Conservation (phyloP, 495 filamentous ascomycete species). For the Trichoderma orchidacearum region DNA sequence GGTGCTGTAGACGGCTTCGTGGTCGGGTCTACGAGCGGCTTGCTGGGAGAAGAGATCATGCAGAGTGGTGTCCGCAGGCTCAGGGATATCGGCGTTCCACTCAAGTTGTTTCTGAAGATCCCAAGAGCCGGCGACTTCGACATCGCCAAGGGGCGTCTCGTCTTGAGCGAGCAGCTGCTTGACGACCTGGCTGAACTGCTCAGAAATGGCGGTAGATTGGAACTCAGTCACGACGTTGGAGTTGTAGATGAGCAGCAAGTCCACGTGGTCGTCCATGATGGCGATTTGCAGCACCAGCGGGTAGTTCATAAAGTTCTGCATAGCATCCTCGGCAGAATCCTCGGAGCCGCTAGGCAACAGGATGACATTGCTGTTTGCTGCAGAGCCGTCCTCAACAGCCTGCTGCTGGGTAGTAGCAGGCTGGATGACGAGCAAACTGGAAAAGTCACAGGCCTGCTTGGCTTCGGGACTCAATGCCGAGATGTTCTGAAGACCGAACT, state of each 20-base stretch:
- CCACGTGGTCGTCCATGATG: slow-evolving; percentile 1
- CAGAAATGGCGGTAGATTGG: slow-evolving; percentile 7
- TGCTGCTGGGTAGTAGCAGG: not conserved
- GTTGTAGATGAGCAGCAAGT: slow-evolving; percentile 7
- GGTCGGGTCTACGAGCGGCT: not conserved
- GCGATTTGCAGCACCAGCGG: slow-evolving; percentile 10
- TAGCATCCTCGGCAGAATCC: not conserved
- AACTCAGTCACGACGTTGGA: slow-evolving; percentile 3
- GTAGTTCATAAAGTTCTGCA: slow-evolving; percentile 7
- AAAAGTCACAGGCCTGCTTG: slow-evolving; percentile 21
- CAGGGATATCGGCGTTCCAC: slow-evolving; percentile 6
- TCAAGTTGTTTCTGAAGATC: slow-evolving; percentile 5
- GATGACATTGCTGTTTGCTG: not conserved
- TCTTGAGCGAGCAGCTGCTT: not conserved
- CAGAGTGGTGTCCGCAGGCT: not conserved
- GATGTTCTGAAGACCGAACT: slow-evolving; percentile 31
- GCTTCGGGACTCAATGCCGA: slow-evolving; percentile 13
- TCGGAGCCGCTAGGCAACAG: slow-evolving; percentile 4
- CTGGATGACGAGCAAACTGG: slow-evolving; percentile 26
- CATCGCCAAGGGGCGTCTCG: not conserved
- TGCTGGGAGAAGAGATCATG: slow-evolving; percentile 1
- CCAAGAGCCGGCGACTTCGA: not conserved
- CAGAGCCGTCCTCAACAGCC: not conserved
- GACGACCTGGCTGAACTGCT: slow-evolving; percentile 6
- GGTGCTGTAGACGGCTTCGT: slow-evolving; percentile 29